Conservation (phyloP, 805 yeast genomes). For the Candida endomychidarum region DNA sequence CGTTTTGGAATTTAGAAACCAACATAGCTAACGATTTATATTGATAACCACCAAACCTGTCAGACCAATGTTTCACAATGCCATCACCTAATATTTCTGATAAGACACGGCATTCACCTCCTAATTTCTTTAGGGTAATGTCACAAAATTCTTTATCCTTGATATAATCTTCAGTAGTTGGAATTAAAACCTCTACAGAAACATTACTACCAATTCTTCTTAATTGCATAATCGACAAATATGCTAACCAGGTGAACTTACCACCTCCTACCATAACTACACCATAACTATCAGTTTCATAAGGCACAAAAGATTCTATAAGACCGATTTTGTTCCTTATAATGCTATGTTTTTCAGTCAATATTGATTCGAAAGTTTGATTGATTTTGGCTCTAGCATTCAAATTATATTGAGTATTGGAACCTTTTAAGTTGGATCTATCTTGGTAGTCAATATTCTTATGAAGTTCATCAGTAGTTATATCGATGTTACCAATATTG, state of each 20-base stretch:
- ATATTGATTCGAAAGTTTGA: neutral
- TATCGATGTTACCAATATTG: neutral
- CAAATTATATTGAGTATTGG: constrained; percentile 1
- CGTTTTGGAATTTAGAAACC: constrained; percentile 53
- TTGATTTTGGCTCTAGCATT: constrained; percentile 1
- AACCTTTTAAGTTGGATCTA: neutral
- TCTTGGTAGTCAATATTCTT: neutral
- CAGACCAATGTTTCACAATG: constrained; percentile 1
- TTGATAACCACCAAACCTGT: constrained; percentile 45
- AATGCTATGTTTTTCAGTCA: constrained; percentile 2
- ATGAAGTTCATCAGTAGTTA: constrained; percentile 1
- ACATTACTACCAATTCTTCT: constrained; percentile 41
- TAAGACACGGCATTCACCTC: constrained; percentile 42
- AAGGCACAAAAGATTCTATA: neutral
- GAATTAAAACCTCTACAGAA: constrained; percentile 52
- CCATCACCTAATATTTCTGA: constrained; percentile 2
- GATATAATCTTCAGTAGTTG: constrained; percentile 46
- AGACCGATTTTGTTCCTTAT: neutral
- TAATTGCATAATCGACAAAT: constrained; percentile 47
- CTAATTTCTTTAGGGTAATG: constrained; percentile 36
- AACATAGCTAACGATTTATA: constrained; percentile 57
- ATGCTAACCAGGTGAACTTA: constrained; percentile 49
- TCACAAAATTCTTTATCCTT: constrained; percentile 40
- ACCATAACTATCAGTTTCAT: neutral
- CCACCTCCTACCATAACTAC: constrained; percentile 55